Base-by-base conservation (phyloP, 2,329 filamentous ascomycete species). In the Leptosphaerulina australis region DNA sequence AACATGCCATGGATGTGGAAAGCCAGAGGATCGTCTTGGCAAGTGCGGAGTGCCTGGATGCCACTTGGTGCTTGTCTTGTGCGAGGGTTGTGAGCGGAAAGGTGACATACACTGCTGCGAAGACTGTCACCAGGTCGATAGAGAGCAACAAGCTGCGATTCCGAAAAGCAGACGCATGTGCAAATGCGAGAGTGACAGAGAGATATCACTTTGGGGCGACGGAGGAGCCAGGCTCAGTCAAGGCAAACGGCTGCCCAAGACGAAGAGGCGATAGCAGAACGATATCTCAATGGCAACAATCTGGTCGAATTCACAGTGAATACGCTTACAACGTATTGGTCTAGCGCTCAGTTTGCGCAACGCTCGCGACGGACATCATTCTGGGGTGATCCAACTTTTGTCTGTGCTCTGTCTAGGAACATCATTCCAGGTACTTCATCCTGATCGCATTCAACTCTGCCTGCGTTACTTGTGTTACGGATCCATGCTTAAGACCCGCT, bases 51-150 rank as follows among this genome's bases (percentile, higher is more conserved):
- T 35, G 7, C 18, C 21, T 20, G 51, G 56, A 8, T 65, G 62
- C 18, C 60, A 65, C 50, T 39, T 65, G 25, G 56, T 62, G 15
- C 55, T 63, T 24, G 58, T 64, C 6, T 39, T 60, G 10, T 64
- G 62, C 35, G 38, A 53, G 22, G 17, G 26, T 2, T 65, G 60
- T 36, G 58, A 62, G 20, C 35, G 40, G 3, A 21, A 29, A 18
- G 47, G 47, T 26, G 43, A 46, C 21, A 36, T 56, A 11, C 22
- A 38, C 25, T 65, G 62, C 35, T 65, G 62, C 37, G 47, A 55
- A 8, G 54, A 60, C 21, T 62, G 62, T 44, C 29, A 28, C 9
- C 38, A 54, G 3, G 33, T 51, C 4, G 40, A 38, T 6, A 25
- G 11, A 12, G 33, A 47, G 22, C 26, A 40, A 15, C 18, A 24